These are phyloP conservation scores for Volutella citrinella DNA, from an alignment of 2,329 filamentous ascomycete genomes.

Conservation along the genomic window DNA sequence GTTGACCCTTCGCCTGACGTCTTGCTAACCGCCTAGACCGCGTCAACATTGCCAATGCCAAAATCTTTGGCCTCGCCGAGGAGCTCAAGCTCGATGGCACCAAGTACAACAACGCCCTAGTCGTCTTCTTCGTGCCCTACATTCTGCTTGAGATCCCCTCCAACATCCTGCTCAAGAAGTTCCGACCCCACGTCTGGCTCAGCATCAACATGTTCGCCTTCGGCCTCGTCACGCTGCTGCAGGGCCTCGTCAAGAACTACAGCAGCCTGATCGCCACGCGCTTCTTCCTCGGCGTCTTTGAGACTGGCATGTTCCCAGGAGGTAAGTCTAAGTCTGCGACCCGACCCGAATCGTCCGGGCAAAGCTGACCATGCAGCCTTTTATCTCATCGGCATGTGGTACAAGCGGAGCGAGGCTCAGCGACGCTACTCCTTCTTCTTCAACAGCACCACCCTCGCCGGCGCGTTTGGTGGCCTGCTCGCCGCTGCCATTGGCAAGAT, in stretches of 20 bases:
- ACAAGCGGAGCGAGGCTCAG: constrained; percentile 81
- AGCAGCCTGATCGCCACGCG: constrained; percentile 72
- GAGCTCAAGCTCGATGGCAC: constrained; percentile 59
- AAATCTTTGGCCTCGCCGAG: constrained; percentile 59
- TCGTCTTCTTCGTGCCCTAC: constrained; percentile 82
- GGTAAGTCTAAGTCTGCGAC: constrained; percentile 21
- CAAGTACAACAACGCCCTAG: constrained; percentile 72
- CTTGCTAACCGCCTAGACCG: constrained; percentile 40
- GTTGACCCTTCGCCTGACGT: too few species aligned
- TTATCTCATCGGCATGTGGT: constrained; percentile 85
- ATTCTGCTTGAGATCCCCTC: constrained; percentile 69
- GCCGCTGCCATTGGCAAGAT: constrained; percentile 89
- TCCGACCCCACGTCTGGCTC: constrained; percentile 66
- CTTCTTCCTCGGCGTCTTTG: constrained; percentile 80
- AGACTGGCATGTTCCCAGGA: constrained; percentile 67
- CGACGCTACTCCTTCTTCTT: constrained; percentile 95
- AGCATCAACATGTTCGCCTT: constrained; percentile 83
- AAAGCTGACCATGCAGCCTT: constrained; percentile 39
- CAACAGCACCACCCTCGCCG: constrained; percentile 72
- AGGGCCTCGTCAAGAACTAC: constrained; percentile 78
- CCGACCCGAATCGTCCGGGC: constrained; percentile 34
- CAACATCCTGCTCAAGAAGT: constrained; percentile 62
- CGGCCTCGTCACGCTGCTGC: constrained; percentile 69
- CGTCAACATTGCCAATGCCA: constrained; percentile 79
- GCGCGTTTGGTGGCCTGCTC: constrained; percentile 82